Conservation (phyloP, 1,284 basidiomycete genomes). For the Cryptococcus sp. region DNA sequence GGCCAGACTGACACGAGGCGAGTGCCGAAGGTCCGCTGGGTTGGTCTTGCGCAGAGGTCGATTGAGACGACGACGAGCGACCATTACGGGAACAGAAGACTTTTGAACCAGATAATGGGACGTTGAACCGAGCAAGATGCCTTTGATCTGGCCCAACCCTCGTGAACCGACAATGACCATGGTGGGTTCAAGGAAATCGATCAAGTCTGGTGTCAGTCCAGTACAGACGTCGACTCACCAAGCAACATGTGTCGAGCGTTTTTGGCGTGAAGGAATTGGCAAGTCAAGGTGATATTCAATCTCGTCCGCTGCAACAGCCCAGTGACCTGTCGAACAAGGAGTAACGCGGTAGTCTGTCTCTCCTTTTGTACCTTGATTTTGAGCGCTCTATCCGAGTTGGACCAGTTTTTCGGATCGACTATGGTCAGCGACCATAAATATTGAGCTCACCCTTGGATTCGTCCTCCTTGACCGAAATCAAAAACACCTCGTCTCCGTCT, state of each 20-base stretch:
- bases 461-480: conserved; percentile 88
- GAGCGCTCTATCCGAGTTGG: conserved; percentile 62
- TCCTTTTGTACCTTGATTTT: conserved; percentile 84
- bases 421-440: conserved; percentile 28
- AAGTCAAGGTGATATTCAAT: conserved; percentile 76
- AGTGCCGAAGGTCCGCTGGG: conserved; percentile 46
- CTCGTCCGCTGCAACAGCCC: conserved; percentile 82
- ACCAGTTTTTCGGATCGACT: conserved; percentile 69
- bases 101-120: conserved; percentile 96
- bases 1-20: conserved; percentile 72
- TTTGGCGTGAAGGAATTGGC: conserved; percentile 94
- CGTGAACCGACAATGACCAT: conserved; percentile 95
- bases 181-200: conserved; percentile 83
- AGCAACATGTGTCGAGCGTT: conserved; percentile 89
- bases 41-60: conserved; percentile 55
- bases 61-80: conserved; percentile 74
- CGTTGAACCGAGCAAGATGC: conserved; percentile 91
- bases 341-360: conserved; percentile 82
- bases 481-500: conserved; percentile 85
- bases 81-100: conserved; percentile 86
- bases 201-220: conserved; percentile 57
- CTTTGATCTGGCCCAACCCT: conserved; percentile 82
- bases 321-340: conserved; percentile 81
- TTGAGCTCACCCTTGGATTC: conserved; percentile 68
- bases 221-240: conserved; percentile 48